These are phyloP conservation scores for Spencermartinsiella ligniputridi DNA, from an alignment of 1,139 yeast species.

Conservation along the genomic window DNA sequence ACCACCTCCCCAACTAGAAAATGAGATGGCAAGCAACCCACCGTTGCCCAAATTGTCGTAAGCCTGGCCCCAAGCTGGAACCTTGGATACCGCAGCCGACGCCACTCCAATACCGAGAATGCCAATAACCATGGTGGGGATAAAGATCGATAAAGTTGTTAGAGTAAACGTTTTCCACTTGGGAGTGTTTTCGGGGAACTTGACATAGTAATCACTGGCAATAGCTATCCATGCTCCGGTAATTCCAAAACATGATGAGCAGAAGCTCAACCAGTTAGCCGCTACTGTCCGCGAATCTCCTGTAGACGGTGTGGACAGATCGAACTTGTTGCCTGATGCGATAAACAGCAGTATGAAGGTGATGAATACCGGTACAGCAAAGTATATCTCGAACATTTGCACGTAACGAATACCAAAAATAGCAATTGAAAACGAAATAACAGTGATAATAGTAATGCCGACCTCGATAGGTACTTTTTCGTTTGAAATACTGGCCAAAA, in stretches of 20 bases:
- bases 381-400: slow-evolving; percentile 59
- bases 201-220: slow-evolving; percentile 78
- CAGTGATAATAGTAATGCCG: slow-evolving; percentile 68
- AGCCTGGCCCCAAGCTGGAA: slow-evolving; percentile 55
- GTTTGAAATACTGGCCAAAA: slow-evolving; percentile 58
- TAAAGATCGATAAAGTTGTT: slow-evolving; percentile 63
- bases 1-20: slow-evolving; percentile 69
- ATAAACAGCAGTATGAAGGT: slow-evolving; percentile 69
- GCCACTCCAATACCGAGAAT: slow-evolving; percentile 69
- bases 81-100: slow-evolving; percentile 50
- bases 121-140: slow-evolving; percentile 79
- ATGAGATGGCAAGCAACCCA: slow-evolving; percentile 65
- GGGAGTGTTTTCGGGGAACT: slow-evolving; percentile 72
- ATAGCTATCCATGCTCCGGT: slow-evolving; percentile 91
- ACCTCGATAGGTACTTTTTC: slow-evolving; percentile 63
- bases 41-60: slow-evolving; percentile 68
- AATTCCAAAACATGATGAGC: slow-evolving; percentile 69
- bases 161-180: slow-evolving; percentile 51
- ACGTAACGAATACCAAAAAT: slow-evolving; percentile 73
- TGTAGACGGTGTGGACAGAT: slow-evolving; percentile 38
- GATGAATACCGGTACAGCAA: slow-evolving; percentile 66
- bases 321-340: slow-evolving; percentile 54
- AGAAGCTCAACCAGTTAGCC: slow-evolving; percentile 72
- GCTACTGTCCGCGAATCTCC: slow-evolving; percentile 42
- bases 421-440: slow-evolving; percentile 60